Evolutionary conservation across 1,284 basidiomycete species (phyloP).

Genomic region (Takashimella koratensis): DNA sequence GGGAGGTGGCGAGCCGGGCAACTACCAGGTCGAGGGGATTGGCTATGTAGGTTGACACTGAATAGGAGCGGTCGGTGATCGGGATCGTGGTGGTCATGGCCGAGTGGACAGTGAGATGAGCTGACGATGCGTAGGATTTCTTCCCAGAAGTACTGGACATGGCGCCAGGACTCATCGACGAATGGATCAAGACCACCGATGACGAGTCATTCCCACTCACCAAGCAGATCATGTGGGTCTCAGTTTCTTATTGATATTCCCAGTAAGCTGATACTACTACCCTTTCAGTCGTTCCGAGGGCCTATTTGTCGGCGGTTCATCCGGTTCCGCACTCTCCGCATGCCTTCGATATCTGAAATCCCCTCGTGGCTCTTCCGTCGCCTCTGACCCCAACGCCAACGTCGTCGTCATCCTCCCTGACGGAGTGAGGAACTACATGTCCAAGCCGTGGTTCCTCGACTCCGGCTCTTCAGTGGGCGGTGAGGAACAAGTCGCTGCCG

Average conservation of each 20-base stretch:
- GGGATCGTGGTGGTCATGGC: no score
- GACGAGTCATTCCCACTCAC: constrained; percentile 74
- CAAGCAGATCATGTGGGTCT: constrained; percentile 63
- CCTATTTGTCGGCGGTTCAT: constrained; percentile 85
- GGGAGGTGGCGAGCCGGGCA: constrained; percentile 56
- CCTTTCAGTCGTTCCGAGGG: constrained; percentile 63
- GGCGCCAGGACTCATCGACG: constrained; percentile 51
- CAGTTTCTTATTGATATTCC: background rate
- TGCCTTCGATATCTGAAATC: constrained; percentile 70
- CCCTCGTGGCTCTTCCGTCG: constrained; percentile 63
- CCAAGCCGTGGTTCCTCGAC: constrained; percentile 57
- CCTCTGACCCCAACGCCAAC: constrained; percentile 69
- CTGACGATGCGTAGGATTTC: constrained; percentile 59
- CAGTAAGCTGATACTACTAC: background rate
- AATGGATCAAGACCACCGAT: constrained; percentile 85
- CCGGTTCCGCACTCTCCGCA: constrained; percentile 77
- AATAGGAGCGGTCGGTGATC: no score
- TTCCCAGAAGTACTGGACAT: constrained; percentile 65
- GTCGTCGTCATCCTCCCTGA: constrained; percentile 88
- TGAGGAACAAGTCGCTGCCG: background rate
- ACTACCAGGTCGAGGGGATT: constrained; percentile 88
- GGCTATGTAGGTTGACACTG: constrained; percentile 56
- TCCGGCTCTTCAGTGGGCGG: no score
- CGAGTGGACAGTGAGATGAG: no score
- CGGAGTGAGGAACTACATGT: constrained; percentile 94